Percentiles rank a stretch among this genome's conserved stretches.
These are phyloP conservation scores for Monosporascus ibericus DNA, from an alignment of 2,329 filamentous ascomycete species.

Conservation along the genomic window DNA sequence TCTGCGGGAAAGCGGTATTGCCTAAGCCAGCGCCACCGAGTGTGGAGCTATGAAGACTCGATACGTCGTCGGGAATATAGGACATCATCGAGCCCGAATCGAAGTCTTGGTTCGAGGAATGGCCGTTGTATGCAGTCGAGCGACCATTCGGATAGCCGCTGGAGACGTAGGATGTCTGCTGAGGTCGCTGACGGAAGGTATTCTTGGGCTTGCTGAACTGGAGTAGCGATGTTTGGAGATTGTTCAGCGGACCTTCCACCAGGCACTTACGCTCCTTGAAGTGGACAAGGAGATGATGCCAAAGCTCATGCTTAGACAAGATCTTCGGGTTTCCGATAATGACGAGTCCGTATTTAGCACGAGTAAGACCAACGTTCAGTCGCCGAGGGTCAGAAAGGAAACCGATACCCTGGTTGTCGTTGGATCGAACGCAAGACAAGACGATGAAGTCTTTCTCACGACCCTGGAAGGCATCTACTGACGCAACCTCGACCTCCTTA, in stretches of 20 bases:
- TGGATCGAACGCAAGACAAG: slow-evolving; percentile 93
- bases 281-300: slow-evolving; percentile 90
- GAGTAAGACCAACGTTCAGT: slow-evolving; percentile 93
- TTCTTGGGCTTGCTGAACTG: slow-evolving; percentile 95
- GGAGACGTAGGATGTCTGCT: slow-evolving; percentile 64
- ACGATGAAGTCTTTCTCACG: slow-evolving; percentile 99
- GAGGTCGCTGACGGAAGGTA: slow-evolving; percentile 77
- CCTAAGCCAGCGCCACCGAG: slow-evolving; percentile 76
- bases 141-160: slow-evolving; percentile 27
- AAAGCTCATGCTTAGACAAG: slow-evolving; percentile 92
- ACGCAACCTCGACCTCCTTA: slow-evolving; percentile 97
- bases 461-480: slow-evolving; percentile 96
- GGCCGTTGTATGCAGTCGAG: slow-evolving; percentile 34
- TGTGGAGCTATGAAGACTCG: slow-evolving; percentile 87
- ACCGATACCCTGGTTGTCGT: slow-evolving; percentile 97
- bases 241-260: slow-evolving; percentile 90
- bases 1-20: slow-evolving; percentile 77
- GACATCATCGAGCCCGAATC: slow-evolving; percentile 87
- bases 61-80: slow-evolving; percentile 95
- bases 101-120: slow-evolving; percentile 44
- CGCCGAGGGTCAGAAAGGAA: slow-evolving; percentile 97
- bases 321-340: slow-evolving; percentile 98
- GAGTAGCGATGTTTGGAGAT: slow-evolving; percentile 89
- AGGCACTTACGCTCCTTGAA: slow-evolving; percentile 97
- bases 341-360: slow-evolving; percentile 93